phyloP scores from a whole-genome alignment of 2,329 filamentous ascomycete species.

The Fusarium beomiforme region DNA sequence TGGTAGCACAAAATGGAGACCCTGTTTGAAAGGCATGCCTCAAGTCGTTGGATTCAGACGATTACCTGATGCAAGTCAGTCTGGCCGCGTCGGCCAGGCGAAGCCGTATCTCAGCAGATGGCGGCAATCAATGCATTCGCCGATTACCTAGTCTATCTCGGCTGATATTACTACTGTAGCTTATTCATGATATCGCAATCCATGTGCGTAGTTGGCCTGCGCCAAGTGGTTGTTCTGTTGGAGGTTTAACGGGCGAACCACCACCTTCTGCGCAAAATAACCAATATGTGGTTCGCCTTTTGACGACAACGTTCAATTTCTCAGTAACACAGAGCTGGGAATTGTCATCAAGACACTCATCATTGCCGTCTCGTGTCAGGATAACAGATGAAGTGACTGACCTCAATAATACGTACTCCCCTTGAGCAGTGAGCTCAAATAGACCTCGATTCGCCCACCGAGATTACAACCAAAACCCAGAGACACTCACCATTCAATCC shows the following conservation, averaged over 20 bases:
- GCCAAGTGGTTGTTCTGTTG: background rate
- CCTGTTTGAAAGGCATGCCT: background rate
- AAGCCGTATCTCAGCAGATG: background rate
- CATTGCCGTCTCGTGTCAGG: background rate
- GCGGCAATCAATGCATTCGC: background rate
- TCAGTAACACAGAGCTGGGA: slow-evolving; percentile 9
- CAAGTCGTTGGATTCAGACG: background rate
- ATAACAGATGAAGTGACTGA: background rate
- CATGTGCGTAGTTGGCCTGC: slow-evolving; percentile 4
- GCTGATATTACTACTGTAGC: background rate
- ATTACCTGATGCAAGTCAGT: slow-evolving; percentile 14
- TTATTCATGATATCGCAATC: background rate
- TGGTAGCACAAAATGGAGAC: slow-evolving; percentile 5
- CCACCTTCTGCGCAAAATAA: background rate
- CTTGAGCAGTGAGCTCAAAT: slow-evolving; percentile 21
- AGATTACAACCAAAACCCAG: background rate
- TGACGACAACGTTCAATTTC: slow-evolving; percentile 5
- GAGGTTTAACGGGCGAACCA: slow-evolving; percentile 25
- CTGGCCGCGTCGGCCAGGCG: slow-evolving; percentile 12
- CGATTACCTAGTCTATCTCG: background rate
- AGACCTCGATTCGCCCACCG: slow-evolving; percentile 10
- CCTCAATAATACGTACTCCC: slow-evolving; percentile 1
- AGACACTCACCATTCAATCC: background rate
- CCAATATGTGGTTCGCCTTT: background rate
- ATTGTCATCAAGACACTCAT: background rate